Base-by-base conservation (phyloP, 768 basidiomycete species). In the Rhodocollybia butyracea region DNA sequence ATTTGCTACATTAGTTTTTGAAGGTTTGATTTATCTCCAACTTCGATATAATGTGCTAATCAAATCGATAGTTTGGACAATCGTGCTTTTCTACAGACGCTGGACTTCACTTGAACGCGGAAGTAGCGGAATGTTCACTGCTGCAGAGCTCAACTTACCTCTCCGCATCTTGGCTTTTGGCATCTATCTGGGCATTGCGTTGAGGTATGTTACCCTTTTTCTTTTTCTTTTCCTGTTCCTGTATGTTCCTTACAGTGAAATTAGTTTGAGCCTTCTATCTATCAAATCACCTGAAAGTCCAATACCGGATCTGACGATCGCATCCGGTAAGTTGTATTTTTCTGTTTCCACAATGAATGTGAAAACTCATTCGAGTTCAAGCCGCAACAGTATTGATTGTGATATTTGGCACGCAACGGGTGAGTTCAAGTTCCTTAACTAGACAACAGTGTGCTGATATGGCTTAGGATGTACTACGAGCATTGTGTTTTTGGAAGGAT, bases 401-500 rank as follows among this genome's bases (percentile, higher is more conserved):
- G 31, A 73, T 79, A 40, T 81, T 81, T 59, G 78, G 70, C 1
- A 76, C 79, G 1, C 79, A 79, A 60, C 65, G 53, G 47, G 77
- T 74, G 64, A 47, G 34, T 48, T 31, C 3, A 22, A 12, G 13
- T n/a, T 8, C 7, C 41, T 22, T 34, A 22, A 21, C 12, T 38
- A 10, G 13, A 5, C 7, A 34, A 22, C 27, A 39, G 19, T 11
- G 5, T 29, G 6, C 13, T 24, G 17, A 3, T 26, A 1, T 27
- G 5, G 13, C 40, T 39, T 48, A 74, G 73, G 77, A 78, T 58
- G 71, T 78, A 51, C 48, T 75, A 8, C 39, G 39, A 40, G 39
- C 39, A 17, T 19, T 40, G 39, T 40, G 8, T 8, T 40, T 40
- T n/a, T 40, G 39, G 39, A 40, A 40, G n/a, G n/a, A n/a, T n/a